Evolutionary conservation across 2,329 filamentous ascomycete genomes (phyloP), one percentile per base, ranked within the genome.

Genomic region (Penicillium carneum): DNA sequence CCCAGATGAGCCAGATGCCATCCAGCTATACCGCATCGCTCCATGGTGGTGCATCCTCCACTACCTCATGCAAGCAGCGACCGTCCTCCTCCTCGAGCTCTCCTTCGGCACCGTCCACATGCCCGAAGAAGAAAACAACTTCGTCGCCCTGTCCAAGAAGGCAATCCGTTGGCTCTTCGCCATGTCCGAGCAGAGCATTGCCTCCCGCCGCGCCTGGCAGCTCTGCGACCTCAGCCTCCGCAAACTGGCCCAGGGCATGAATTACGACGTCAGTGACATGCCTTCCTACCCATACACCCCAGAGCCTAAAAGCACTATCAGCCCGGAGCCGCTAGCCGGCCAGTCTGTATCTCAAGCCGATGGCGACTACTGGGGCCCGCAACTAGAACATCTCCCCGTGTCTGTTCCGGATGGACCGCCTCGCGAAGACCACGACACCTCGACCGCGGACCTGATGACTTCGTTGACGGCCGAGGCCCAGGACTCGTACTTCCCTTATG

Each of bases 41-140:
- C 78, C 79, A 16, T 82, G 80, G 80, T 82, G 79, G 78, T 77
- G 74, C 63, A 74, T 81, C 29, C 70, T 82, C 41, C 80, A 82
- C 59, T 79, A 77, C 52, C 69, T 82, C 18, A 80, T 82, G 72
- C 80, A 82, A 66, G 72, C 79, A 2, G 70, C 74, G 3, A 80
- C 78, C 3, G 75, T 82, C 18, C 71, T 82, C 31, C 75, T 82
- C 50, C 75, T 82, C n/a, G 80, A 82, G 65, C 69, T 82, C 6
- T 77, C 79, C 12, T 81, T 81, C 50, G 75, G 77, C 23, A 73
- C 70, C 47, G 74, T 80, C n/a, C 80, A 81, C 63, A 76, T 77
- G 66, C 79, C 80, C 6, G 71, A 77, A 12, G 72, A 77, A 31
- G 79, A 80, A 48, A 66, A 67, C 6, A 66, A 68, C 9, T 76